A percentile compares a stretch with the other conserved stretches of the same genome.
phyloP scores from a whole-genome alignment of 441 rosid species.

The Geranium incanum region DNA sequence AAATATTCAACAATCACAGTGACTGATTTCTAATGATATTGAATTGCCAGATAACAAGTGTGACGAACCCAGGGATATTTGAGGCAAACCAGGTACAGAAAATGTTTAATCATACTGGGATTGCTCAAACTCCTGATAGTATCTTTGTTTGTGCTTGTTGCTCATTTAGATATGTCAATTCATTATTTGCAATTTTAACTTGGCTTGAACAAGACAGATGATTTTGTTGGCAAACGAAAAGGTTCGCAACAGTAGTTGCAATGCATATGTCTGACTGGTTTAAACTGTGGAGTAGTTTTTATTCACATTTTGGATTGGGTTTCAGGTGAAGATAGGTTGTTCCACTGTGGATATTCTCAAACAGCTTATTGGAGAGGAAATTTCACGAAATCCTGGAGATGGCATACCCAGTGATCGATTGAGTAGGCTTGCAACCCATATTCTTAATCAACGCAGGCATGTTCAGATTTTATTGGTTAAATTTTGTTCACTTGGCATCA shows the following conservation, averaged over 20 bases:
- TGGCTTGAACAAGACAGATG: not conserved
- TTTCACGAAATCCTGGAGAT: conserved; percentile 53
- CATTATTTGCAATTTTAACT: not conserved
- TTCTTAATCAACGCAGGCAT: conserved; percentile 71
- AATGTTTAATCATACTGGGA: not conserved
- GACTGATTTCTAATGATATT: conserved; percentile 2
- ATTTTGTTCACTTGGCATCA: conserved; percentile 4
- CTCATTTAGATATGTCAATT: not conserved
- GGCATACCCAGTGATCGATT: conserved; percentile 67
- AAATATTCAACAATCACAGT: conserved; percentile 5
- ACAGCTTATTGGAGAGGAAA: conserved; percentile 85
- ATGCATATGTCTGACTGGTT: not conserved
- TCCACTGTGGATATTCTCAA: conserved; percentile 84
- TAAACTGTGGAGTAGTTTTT: not conserved
- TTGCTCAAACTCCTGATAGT: not conserved
- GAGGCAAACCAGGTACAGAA: conserved; percentile 67
- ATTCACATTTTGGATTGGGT: conserved; percentile 17
- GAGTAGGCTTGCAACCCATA: conserved; percentile 73
- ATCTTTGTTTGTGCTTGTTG: not conserved
- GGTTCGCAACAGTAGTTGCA: not conserved
- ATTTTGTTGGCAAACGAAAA: not conserved
- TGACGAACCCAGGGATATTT: conserved; percentile 75
- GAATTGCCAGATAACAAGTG: conserved; percentile 49
- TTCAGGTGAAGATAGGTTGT: conserved; percentile 84
- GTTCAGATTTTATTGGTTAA: conserved; percentile 9